Percentiles rank a stretch among this genome's conserved stretches.
Evolutionary conservation across 179 eudicot species (phyloP).

Genomic region (Corrigiola litoralis): DNA sequence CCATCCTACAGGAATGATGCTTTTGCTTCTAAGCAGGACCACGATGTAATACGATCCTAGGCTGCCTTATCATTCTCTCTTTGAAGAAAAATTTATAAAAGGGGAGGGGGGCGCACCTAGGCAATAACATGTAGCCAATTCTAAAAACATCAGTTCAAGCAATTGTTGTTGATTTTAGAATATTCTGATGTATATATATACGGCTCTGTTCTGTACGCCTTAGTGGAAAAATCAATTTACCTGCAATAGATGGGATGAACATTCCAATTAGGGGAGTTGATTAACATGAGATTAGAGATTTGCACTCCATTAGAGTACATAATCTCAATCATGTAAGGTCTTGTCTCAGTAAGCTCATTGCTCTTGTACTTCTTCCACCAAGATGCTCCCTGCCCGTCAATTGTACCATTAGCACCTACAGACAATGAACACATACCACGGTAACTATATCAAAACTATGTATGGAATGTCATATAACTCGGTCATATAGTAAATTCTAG

Average conservation of each 20-base stretch:
- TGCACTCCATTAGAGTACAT: slow-evolving; percentile 58
- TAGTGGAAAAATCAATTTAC: slow-evolving; percentile 18
- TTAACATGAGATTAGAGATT: slow-evolving; percentile 59
- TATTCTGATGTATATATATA: background rate
- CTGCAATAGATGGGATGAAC: slow-evolving; percentile 77
- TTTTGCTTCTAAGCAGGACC: too few species aligned
- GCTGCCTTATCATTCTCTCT: too few species aligned
- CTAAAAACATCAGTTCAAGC: background rate
- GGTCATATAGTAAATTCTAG: too few species aligned
- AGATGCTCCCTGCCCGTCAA: slow-evolving; percentile 58
- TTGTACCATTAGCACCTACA: slow-evolving; percentile 61
- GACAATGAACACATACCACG: background rate
- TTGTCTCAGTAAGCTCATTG: slow-evolving; percentile 59
- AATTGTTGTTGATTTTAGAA: background rate
- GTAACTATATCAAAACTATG: background rate
- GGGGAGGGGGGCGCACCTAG: too few species aligned
- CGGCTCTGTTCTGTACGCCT: background rate
- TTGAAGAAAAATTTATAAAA: too few species aligned
- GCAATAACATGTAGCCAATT: too few species aligned
- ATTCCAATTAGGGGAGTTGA: slow-evolving; percentile 71
- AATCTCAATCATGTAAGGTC: slow-evolving; percentile 66
- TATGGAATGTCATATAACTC: too few species aligned
- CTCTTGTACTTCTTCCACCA: slow-evolving; percentile 69
- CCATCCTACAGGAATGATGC: too few species aligned
- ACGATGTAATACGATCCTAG: too few species aligned